Base-by-base conservation (phyloP, 2,329 filamentous ascomycete species). In the Trichoderma hamatum region DNA sequence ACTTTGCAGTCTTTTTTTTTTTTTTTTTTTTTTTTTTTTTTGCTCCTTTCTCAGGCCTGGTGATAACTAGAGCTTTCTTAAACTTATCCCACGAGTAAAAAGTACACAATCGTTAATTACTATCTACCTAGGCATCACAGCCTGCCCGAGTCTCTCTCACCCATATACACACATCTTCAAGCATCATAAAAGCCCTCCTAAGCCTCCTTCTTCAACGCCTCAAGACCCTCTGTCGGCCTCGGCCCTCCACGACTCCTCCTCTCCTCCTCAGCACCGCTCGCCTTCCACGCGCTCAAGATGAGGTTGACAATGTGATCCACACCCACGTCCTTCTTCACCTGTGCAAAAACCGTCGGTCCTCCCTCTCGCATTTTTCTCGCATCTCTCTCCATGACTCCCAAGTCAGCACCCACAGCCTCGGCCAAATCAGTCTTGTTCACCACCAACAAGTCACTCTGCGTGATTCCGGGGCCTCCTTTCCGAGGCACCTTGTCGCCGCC, bases 371-470 rank as follows among this genome's bases (percentile, higher is more conserved):
- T 99, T 86, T 94, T 95, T 75, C 93, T 86, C 16, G 94, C 92
- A 81, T 98, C 96, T 69, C 94, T 84, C 82, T 98, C 96, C 96
- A 99, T 99, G 54, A 99, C 93, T 24, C 82, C 86, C 73, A 99
- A 78, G 80, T 98, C 96, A 0, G 96, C 96, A 16, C 96, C 96
- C 28, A 99, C 90, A 6, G 92, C 88, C 81, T 94, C 91, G 0
- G 96, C 94, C 72, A 99, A 80, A 82, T 99, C 96, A 55, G 94
- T 97, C 89, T 99, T 99, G 82, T 99, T 99, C 63, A 99, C 93
- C 24, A 99, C 87, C 72, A 99, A 81, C 79, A 99, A 79, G 77
- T 99, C 96, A 75, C 92, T 96, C 82, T 97, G 95, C 5, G 96
- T 99, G 78, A 99, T 99, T 1, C 96, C 96, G 0, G 96, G 96